These are phyloP conservation scores for Boletus pseudopeckii DNA, from an alignment of 768 basidiomycete genomes.

Conservation along the genomic window DNA sequence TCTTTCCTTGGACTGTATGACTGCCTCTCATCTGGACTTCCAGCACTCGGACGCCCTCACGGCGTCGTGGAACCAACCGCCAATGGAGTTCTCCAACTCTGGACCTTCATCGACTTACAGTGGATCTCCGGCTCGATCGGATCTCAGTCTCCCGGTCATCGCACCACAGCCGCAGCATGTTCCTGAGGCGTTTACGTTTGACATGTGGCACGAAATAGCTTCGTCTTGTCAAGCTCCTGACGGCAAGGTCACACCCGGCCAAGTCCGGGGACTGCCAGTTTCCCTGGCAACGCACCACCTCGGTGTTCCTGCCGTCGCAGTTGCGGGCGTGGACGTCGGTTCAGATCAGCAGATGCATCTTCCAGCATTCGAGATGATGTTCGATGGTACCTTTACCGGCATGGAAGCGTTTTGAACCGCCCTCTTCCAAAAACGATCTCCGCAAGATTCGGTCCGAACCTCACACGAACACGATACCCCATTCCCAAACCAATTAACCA, in stretches of 20 bases:
- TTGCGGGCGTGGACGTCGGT: slow-evolving; percentile 6
- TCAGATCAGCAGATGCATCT: slow-evolving; percentile 2
- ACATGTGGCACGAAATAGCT: slow-evolving; percentile 19
- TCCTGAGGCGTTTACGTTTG: slow-evolving; percentile 2
- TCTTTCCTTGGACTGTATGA: slow-evolving; percentile 5
- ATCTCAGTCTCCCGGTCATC: slow-evolving; percentile 25
- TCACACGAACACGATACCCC: neutral
- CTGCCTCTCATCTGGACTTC: slow-evolving; percentile 10
- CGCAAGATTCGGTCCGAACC: neutral
- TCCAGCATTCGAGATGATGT: slow-evolving; percentile 16
- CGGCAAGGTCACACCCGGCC: neutral
- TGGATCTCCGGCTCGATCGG: slow-evolving; percentile 37
- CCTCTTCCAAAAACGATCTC: neutral
- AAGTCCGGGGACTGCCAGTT: neutral
- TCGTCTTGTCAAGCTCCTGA: neutral
- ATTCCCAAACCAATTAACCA: neutral
- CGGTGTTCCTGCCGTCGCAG: neutral
- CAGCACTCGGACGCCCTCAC: slow-evolving; percentile 3
- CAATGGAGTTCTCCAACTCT: slow-evolving; percentile 23
- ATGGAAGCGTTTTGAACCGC: slow-evolving; percentile 12
- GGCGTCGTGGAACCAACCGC: slow-evolving; percentile 11
- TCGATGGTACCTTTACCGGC: slow-evolving; percentile 7
- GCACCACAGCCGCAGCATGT: slow-evolving; percentile 29
- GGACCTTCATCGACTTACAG: slow-evolving; percentile 43
- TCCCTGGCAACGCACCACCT: slow-evolving; percentile 3